Conservation (phyloP, 31 red algal genomes). For the Odonthalia washingtoniensis region DNA sequence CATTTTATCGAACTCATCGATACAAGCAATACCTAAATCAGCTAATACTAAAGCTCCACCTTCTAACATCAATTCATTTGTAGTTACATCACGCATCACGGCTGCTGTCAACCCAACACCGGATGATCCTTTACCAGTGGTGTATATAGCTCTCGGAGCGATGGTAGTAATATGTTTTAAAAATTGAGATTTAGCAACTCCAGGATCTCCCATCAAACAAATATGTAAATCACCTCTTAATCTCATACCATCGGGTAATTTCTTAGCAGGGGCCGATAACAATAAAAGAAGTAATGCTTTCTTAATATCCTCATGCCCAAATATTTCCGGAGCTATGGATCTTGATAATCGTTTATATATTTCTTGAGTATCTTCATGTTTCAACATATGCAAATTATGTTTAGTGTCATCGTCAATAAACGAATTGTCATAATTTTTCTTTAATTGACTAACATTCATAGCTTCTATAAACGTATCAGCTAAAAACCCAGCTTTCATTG, state of each 20-base stretch:
- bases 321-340: constrained; percentile 99
- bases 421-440: constrained; percentile 87
- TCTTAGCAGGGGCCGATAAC: constrained; percentile 86
- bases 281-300: constrained; percentile 92
- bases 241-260: constrained; percentile 93
- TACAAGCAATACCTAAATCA: constrained; percentile 96
- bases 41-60: constrained; percentile 97
- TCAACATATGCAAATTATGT: constrained; percentile 50
- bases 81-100: constrained; percentile 85
- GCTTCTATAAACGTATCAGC: constrained; percentile 94
- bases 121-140: constrained; percentile 98
- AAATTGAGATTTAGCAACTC: constrained; percentile 99
- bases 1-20: constrained; percentile 99
- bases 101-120: constrained; percentile 97
- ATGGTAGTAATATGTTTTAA: constrained; percentile 92
- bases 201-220: constrained; percentile 99
- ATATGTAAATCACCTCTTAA: constrained; percentile 96
- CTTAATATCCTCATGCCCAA: constrained; percentile 95
- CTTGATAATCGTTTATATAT: constrained; percentile 84
- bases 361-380: constrained; percentile 42
- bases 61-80: constrained; percentile 95
- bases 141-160: constrained; percentile 94
- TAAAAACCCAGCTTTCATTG: constrained; percentile 90
- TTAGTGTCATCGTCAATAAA: constrained; percentile 71
- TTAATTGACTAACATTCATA: constrained; percentile 74